These are phyloP conservation scores for Bjerkandera adusta DNA, from an alignment of 1,284 basidiomycete species.

Conservation along the genomic window DNA sequence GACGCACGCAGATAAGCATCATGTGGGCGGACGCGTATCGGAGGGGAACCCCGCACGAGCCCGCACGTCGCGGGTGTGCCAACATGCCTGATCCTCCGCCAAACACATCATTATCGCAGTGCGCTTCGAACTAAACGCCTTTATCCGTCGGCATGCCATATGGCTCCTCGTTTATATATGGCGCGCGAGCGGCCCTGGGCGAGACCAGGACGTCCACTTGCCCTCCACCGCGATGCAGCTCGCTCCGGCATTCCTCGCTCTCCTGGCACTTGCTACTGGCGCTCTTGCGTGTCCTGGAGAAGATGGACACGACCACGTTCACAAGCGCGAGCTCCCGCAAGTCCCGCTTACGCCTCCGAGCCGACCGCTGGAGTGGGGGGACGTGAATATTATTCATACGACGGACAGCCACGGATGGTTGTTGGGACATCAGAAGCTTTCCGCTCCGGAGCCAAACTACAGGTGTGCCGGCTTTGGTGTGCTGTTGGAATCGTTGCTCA, in stretches of 20 bases:
- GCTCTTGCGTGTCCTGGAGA: conserved; percentile 26
- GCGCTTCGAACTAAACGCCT: too few species aligned
- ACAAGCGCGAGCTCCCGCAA: conserved; percentile 44
- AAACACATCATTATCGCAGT: too few species aligned
- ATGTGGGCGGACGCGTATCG: too few species aligned
- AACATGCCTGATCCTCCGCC: too few species aligned
- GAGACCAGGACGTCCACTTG: background rate
- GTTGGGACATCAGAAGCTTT: conserved; percentile 68
- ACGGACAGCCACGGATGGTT: conserved; percentile 85
- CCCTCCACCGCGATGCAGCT: conserved; percentile 6
- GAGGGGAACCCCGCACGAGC: too few species aligned
- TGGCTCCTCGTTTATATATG: conserved; percentile 1
- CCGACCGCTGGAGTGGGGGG: conserved; percentile 69
- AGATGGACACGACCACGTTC: conserved; percentile 34
- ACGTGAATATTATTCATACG: conserved; percentile 79
- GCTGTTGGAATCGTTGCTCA: background rate
- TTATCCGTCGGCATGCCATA: too few species aligned
- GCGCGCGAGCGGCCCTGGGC: background rate
- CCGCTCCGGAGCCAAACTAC: conserved; percentile 75
- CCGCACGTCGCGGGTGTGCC: too few species aligned
- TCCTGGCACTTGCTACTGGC: conserved; percentile 9
- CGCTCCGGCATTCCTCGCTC: conserved; percentile 6
- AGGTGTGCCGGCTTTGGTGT: conserved; percentile 28
- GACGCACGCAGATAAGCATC: too few species aligned
- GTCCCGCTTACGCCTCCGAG: conserved; percentile 52